Conservation (phyloP, 306 rosid species). For the Ochetophila trinervis region DNA sequence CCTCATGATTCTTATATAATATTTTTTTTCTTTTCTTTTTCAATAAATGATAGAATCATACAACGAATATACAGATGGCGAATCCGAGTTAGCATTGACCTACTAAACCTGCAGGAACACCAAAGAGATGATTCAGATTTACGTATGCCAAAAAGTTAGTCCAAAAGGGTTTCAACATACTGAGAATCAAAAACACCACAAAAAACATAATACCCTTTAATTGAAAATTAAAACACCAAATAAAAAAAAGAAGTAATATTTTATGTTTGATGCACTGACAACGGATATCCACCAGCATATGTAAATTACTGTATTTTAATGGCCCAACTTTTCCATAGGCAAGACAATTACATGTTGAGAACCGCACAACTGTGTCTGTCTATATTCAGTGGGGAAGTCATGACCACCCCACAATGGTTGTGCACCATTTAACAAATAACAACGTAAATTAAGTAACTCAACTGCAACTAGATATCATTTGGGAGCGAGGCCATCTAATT, state of each 20-base stretch:
- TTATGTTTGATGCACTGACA: constrained; percentile 10
- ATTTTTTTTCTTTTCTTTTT: constrained; percentile 20
- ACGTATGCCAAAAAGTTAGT: constrained; percentile 34
- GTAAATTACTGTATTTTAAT: constrained; percentile 10
- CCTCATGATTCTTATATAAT: not conserved
- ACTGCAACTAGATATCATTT: constrained; percentile 56
- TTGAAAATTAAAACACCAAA: not conserved
- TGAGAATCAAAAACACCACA: constrained; percentile 11
- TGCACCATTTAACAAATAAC: constrained; percentile 43
- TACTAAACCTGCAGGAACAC: constrained; percentile 80
- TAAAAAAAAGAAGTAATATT: not conserved
- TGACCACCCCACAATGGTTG: constrained; percentile 36
- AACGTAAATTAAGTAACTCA: constrained; percentile 45
- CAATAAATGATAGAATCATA: constrained; percentile 37
- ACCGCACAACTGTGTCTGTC: constrained; percentile 25
- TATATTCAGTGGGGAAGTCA: constrained; percentile 5
- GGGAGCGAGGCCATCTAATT: constrained; percentile 69
- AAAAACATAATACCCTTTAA: not conserved
- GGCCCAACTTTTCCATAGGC: constrained; percentile 33
- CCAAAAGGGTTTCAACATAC: constrained; percentile 33
- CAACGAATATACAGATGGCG: constrained; percentile 66
- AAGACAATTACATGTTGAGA: constrained; percentile 35
- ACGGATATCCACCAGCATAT: constrained; percentile 25
- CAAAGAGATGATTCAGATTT: constrained; percentile 72
- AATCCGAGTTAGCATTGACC: constrained; percentile 64